Evolutionary conservation across 768 basidiomycete species (phyloP).

Genomic region (Lyophyllum atratum): DNA sequence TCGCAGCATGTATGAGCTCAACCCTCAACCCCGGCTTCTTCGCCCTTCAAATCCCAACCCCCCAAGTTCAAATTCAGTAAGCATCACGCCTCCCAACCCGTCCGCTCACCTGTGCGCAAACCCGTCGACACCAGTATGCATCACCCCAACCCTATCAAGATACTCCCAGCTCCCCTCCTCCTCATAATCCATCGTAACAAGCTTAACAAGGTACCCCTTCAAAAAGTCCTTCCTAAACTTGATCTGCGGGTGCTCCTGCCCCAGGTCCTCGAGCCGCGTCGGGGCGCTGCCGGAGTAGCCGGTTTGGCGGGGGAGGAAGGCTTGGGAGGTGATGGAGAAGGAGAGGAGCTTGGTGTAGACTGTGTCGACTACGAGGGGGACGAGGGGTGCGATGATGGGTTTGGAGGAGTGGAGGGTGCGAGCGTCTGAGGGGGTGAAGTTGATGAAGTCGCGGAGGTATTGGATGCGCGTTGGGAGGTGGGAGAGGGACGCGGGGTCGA

Average conservation of each 20-base stretch:
- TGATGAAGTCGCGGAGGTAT: slow-evolving; percentile 48
- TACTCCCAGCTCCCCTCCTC: slow-evolving; percentile 45
- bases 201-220: slow-evolving; percentile 32
- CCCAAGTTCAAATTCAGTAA: too few relatives aligned
- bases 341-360: slow-evolving; percentile 47
- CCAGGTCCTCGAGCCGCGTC: slow-evolving; percentile 38
- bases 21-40: slow-evolving; percentile 36
- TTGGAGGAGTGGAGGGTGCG: slow-evolving; percentile 41
- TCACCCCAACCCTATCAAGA: slow-evolving; percentile 47
- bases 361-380: slow-evolving; percentile 44
- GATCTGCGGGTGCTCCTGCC: slow-evolving; percentile 44
- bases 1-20: slow-evolving; percentile 39
- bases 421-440: slow-evolving; percentile 42
- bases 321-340: slow-evolving; percentile 43
- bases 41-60: slow-evolving; percentile 12
- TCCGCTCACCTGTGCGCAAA: slow-evolving; percentile 41
- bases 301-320: slow-evolving; percentile 37
- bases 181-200: slow-evolving; percentile 48
- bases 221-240: slow-evolving; percentile 45
- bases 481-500: slow-evolving; percentile 26
- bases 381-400: slow-evolving; percentile 41
- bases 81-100: too few relatives aligned
- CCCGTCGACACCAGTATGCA: slow-evolving; percentile 47
- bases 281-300: slow-evolving; percentile 45
- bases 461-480: slow-evolving; percentile 38